phyloP scores from a whole-genome alignment of 805 yeast species.

The Blastobotrys mokoenaii region DNA sequence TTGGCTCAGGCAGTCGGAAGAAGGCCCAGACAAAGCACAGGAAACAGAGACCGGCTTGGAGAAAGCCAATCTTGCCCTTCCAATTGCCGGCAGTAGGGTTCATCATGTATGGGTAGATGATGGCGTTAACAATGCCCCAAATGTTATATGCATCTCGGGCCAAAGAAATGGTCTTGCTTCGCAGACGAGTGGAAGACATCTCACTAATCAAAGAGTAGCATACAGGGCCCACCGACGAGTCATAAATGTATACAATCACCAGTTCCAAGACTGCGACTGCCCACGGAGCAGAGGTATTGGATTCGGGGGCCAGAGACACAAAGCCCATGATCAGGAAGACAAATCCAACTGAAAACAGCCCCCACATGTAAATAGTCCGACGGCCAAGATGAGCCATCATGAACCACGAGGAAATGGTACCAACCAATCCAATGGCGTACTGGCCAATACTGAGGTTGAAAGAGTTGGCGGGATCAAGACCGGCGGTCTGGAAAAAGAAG shows the following conservation, averaged over 20 bases:
- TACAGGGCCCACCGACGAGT: conserved; percentile 37
- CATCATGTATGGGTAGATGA: conserved; percentile 36
- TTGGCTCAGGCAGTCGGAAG: conserved; percentile 49
- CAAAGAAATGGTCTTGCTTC: conserved; percentile 35
- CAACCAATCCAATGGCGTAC: conserved; percentile 38
- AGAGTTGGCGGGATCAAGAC: conserved; percentile 22
- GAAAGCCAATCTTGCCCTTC: conserved; percentile 41
- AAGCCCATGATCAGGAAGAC: conserved; percentile 13
- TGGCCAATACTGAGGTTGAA: conserved; percentile 40
- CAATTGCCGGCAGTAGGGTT: conserved; percentile 37
- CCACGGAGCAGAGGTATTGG: conserved; percentile 11
- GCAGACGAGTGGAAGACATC: conserved; percentile 33
- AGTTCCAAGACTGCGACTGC: conserved; percentile 37
- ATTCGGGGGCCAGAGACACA: conserved; percentile 5
- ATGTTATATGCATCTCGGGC: conserved; percentile 28
- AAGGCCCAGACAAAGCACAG: conserved; percentile 34
- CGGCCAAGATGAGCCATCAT: conserved; percentile 6
- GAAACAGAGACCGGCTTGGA: conserved; percentile 33
- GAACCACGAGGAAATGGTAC: conserved; percentile 26
- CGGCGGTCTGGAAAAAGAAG: conserved; percentile 40
- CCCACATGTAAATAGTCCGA: conserved; percentile 13
- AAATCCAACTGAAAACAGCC: conserved; percentile 4
- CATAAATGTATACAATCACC: conserved; percentile 37
- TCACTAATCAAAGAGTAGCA: conserved; percentile 36
- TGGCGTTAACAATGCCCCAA: conserved; percentile 25